These are phyloP conservation scores for Canavalia gladiata DNA, from an alignment of 306 rosid species.

Conservation along the genomic window DNA sequence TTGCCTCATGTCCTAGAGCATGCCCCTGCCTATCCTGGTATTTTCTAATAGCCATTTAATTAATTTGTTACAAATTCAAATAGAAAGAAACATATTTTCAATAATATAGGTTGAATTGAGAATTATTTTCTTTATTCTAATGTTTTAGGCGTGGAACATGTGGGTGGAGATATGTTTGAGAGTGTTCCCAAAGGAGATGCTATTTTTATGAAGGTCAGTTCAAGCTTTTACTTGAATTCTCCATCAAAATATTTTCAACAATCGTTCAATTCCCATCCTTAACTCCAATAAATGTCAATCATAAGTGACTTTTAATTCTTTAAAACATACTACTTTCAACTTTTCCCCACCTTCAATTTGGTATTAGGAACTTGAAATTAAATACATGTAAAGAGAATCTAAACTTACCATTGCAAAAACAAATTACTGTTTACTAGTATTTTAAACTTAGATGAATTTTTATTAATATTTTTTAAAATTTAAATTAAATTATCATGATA, in stretches of 20 bases:
- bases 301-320: neutral
- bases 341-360: neutral
- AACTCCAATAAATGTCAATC: neutral
- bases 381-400: too few species aligned
- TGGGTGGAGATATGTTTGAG: conserved; percentile 60
- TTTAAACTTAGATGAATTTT: too few species aligned
- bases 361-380: neutral
- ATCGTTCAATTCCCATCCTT: neutral
- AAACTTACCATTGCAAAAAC: too few species aligned
- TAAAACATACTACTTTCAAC: neutral
- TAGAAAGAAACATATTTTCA: neutral
- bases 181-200: conserved; percentile 55
- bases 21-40: conserved; percentile 62
- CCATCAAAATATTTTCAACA: neutral
- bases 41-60: neutral
- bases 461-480: too few species aligned
- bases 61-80: neutral
- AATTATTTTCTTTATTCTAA: neutral
- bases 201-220: conserved; percentile 55
- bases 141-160: conserved; percentile 54
- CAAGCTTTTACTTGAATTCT: conserved; percentile 8
- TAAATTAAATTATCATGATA: too few species aligned
- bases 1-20: conserved; percentile 62
- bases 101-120: neutral
- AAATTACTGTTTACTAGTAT: too few species aligned